Evolutionary conservation across 805 yeast species (phyloP), one percentile per base, ranked within the genome.

Genomic region (Ogataea siamensis): DNA sequence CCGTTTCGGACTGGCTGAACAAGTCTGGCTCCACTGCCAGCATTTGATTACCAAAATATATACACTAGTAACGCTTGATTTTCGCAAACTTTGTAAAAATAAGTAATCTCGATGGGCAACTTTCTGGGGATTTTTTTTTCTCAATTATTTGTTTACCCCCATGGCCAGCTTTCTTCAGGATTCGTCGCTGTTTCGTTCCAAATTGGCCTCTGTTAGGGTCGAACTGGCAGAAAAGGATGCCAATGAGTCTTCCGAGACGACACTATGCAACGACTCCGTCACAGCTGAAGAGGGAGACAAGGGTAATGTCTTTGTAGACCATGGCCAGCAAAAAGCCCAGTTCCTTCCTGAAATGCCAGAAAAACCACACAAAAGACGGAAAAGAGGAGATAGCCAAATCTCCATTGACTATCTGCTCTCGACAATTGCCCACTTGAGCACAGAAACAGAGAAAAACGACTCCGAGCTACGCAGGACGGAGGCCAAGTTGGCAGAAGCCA

Each of bases 1-100:
- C 82, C 36, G 87, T 87, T 41, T 47, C 60, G 32, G 41, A 55
- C n/a, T 84, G 93, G 93, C 60, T 75, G 45, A 51, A 59, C 39
- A 58, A 63, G 28, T 39, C 72, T 27, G 87, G 83, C 43, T 69
- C 85, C 29, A 51, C 67, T 45, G 74, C 73, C 39, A 40, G 21
- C 28, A 28, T 50, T 13, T 41, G 16, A 12, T 24, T 7, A 19
- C 28, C 32, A 28, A 18, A 26, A 22, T 26, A n/a, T 28, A 15
- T 21, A n/a, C n/a, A n/a, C n/a, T n/a, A 32, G 20, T 23, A 27
- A 30, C 40, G 40, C 40, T 37, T 37, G 40, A 18, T 25, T 37
- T 37, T 31, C 35, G 40, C 40, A 30, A 11, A 11, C 13, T 7
- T 14, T 7, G 29, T 27, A 27, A 11, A 16, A 11, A 12, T 22